These are phyloP conservation scores for Mortierella sp. DNA, from an alignment of 371 early-diverging fungal species.

Conservation along the genomic window DNA sequence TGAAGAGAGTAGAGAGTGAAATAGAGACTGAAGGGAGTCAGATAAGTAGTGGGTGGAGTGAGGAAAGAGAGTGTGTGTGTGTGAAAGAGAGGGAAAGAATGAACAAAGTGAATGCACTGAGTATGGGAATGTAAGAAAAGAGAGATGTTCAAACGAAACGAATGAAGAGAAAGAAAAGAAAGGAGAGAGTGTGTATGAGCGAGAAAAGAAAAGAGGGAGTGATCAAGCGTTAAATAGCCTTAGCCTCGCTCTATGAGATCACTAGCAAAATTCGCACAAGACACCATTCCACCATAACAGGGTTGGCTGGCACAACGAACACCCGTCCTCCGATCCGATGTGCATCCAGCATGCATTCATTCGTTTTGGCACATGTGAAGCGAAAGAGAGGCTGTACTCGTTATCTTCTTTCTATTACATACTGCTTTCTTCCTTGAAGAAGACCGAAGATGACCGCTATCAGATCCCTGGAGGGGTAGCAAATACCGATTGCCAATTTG, in stretches of 20 bases:
- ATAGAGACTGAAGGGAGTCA: neutral
- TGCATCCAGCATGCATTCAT: no score
- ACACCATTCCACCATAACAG: neutral
- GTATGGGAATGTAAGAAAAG: neutral
- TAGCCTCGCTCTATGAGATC: neutral
- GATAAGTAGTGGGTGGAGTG: neutral
- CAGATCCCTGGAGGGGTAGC: neutral
- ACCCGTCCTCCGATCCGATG: slow-evolving; percentile 3
- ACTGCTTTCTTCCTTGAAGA: neutral
- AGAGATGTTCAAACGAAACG: neutral
- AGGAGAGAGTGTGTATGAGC: neutral
- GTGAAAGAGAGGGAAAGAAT: neutral
- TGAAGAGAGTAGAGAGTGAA: neutral
- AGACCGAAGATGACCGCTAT: neutral
- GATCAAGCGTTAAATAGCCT: neutral
- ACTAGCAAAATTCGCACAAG: neutral
- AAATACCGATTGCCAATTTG: neutral
- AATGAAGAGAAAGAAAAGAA: neutral
- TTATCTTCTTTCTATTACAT: no score
- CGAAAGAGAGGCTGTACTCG: no score
- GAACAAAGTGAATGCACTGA: neutral
- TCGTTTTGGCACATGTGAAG: neutral
- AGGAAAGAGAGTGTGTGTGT: neutral
- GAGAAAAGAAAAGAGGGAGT: neutral
- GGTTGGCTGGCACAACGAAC: neutral